Evolutionary conservation across 345 rosid genomes (phyloP), one percentile per base, ranked within the genome.

Genomic region (Ceriops decandra): DNA sequence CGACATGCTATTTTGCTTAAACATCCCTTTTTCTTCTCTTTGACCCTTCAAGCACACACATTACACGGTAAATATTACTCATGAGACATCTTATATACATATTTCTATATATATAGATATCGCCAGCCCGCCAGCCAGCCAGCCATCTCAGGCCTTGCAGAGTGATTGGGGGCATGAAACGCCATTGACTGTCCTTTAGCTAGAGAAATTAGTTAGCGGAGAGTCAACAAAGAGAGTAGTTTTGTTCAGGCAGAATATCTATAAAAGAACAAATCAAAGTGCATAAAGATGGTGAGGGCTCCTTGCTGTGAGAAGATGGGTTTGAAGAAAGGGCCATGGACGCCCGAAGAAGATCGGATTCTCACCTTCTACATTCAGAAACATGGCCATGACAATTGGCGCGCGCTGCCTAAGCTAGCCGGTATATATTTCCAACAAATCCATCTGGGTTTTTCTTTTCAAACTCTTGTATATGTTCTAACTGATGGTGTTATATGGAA

Each of bases 301-400:
- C 98, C 97, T 70, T 90, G 96, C 72, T 90, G 98, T 64, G 90
- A 87, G 72, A 86, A 92, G 79, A 81, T 77, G 87, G 95, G 98
- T 10, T 52, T 88, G 80, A 92, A 90, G 71, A 89, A 67, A 75
- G 95, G 95, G 27, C 90, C 90, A 67, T 87, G 95, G 95, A 89
- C 84, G 1, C 66, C 74, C 28, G 87, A 92, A 72, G 98, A 90
- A 80, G 98, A 92, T 66, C 72, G 73, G 68, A 76, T 87, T 21
- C 82, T 92, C 68, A 64, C 86, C 65, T 80, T 85, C 30, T 81
- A 79, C 63, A 71, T 92, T 63, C 75, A 58, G 31, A 81, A 76
- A 22, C 57, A 82, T 52, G 97, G 97, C 67, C 98, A 92, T 72
- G 65, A 59, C 63, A 87, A 87, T 64, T 89, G 95, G 91, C 76